Conservation (phyloP, 1,284 basidiomycete genomes). For the Naganishia albida region DNA sequence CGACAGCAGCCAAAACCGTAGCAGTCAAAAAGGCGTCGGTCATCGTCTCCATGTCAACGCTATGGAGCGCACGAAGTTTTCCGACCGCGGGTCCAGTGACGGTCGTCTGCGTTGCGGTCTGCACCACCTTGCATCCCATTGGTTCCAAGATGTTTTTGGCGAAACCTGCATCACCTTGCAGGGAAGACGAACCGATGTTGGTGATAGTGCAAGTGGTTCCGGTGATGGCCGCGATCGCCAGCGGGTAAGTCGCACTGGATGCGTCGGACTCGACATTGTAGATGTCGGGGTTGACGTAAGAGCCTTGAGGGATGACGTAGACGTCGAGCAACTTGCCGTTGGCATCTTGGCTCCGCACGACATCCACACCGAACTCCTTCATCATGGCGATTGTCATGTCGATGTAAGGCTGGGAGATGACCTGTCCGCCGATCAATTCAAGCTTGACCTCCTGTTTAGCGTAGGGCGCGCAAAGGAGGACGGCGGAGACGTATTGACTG, state of each 20-base stretch:
- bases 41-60: conserved; percentile 99
- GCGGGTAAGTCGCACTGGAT: conserved; percentile 92
- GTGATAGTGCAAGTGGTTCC: conserved; percentile 90
- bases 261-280: conserved; percentile 97
- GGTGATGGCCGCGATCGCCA: conserved; percentile 94
- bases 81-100: conserved; percentile 85
- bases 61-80: conserved; percentile 75
- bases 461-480: conserved; percentile 94
- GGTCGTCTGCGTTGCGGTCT: conserved; percentile 86
- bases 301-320: conserved; percentile 82
- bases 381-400: conserved; percentile 99
- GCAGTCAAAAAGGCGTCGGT: conserved; percentile 99
- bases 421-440: conserved; percentile 86
- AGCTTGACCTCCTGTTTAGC: conserved; percentile 77
- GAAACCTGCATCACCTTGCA: conserved; percentile 96
- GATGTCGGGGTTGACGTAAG: conserved; percentile 73
- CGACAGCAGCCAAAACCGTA: conserved; percentile 85
- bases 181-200: conserved; percentile 85
- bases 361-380: conserved; percentile 85
- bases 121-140: conserved; percentile 91
- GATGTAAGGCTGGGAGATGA: conserved; percentile 99
- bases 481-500: conserved; percentile 96
- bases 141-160: conserved; percentile 88
- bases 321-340: conserved; percentile 70
- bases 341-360: conserved; percentile 68